A percentile compares a stretch with the other conserved stretches of the same genome.
These are phyloP conservation scores for Leishmania guyanensis DNA, from an alignment of 208 protist species.

Conservation along the genomic window DNA sequence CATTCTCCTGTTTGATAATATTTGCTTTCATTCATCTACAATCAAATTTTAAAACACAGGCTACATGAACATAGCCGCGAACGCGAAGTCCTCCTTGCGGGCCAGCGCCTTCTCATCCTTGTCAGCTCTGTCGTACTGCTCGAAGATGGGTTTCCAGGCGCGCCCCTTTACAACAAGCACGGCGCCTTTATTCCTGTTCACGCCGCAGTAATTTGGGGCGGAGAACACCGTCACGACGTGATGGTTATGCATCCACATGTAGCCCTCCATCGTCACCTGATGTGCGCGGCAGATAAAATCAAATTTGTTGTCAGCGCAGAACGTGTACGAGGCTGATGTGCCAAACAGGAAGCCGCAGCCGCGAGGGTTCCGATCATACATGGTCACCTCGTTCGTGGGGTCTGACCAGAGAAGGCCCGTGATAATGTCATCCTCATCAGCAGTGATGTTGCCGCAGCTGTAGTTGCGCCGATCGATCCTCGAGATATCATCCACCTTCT, in stretches of 20 bases:
- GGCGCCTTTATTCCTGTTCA: constrained; percentile 71
- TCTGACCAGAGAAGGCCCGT: constrained; percentile 99
- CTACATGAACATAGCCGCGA: constrained; percentile 25
- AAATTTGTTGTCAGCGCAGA: constrained; percentile 96
- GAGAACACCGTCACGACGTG: constrained; percentile 74
- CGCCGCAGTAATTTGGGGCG: constrained; percentile 78
- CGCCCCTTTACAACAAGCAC: constrained; percentile 52
- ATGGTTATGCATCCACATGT: constrained; percentile 59
- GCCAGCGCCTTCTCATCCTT: constrained; percentile 8
- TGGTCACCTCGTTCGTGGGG: constrained; percentile 83
- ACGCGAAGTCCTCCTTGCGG: constrained; percentile 25
- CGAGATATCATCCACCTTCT: constrained; percentile 36
- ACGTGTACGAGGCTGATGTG: constrained; percentile 91
- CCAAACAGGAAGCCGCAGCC: constrained; percentile 98
- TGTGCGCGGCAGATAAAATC: constrained; percentile 95
- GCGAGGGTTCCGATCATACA: constrained; percentile 96
- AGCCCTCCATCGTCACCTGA: constrained; percentile 92
- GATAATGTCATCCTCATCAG: constrained; percentile 95
- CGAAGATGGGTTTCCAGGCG: constrained; percentile 42
- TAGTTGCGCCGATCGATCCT: constrained; percentile 46
- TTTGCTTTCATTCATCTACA: background rate
- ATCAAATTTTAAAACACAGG: background rate
- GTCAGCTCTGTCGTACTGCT: constrained; percentile 50
- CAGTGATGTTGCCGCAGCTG: constrained; percentile 77
- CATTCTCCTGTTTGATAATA: background rate